These are phyloP conservation scores for Penicillium tannophilum DNA, from an alignment of 495 filamentous ascomycete species.

Conservation along the genomic window DNA sequence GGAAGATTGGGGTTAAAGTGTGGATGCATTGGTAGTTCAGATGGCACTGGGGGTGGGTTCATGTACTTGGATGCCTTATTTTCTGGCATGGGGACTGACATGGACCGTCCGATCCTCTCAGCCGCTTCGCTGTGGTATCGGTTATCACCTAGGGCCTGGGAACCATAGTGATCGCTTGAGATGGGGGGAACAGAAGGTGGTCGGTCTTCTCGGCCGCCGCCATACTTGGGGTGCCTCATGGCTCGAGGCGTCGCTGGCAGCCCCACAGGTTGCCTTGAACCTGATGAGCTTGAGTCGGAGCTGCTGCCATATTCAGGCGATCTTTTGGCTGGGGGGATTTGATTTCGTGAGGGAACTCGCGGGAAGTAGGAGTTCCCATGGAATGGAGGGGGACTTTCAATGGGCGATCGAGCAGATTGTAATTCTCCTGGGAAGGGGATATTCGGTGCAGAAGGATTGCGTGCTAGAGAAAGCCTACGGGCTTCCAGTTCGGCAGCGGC, in stretches of 20 bases:
- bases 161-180: constrained; percentile 44
- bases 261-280: constrained; percentile 55
- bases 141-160: constrained; percentile 59
- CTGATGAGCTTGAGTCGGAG: constrained; percentile 45
- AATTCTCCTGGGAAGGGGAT: constrained; percentile 78
- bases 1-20: constrained; percentile 58
- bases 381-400: constrained; percentile 37
- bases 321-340: constrained; percentile 41
- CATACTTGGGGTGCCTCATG: constrained; percentile 77
- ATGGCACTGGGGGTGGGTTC: constrained; percentile 36
- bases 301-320: constrained; percentile 50
- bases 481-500: constrained; percentile 88
- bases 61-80: constrained; percentile 39
- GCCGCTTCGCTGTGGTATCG: constrained; percentile 62
- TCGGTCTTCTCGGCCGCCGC: constrained; percentile 52
- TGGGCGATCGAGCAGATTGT: constrained; percentile 34
- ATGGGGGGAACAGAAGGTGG: constrained; percentile 69
- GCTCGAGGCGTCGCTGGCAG: constrained; percentile 83
- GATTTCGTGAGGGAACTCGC: constrained; percentile 39
- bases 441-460: constrained; percentile 73
- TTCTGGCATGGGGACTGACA: constrained; percentile 73
- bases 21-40: constrained; percentile 56
- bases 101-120: constrained; percentile 60
- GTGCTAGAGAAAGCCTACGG: constrained; percentile 76
- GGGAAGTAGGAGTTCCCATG: constrained; percentile 46